These are phyloP conservation scores for Zostera marina DNA, from an alignment of 116 monocot species.

Conservation along the genomic window DNA sequence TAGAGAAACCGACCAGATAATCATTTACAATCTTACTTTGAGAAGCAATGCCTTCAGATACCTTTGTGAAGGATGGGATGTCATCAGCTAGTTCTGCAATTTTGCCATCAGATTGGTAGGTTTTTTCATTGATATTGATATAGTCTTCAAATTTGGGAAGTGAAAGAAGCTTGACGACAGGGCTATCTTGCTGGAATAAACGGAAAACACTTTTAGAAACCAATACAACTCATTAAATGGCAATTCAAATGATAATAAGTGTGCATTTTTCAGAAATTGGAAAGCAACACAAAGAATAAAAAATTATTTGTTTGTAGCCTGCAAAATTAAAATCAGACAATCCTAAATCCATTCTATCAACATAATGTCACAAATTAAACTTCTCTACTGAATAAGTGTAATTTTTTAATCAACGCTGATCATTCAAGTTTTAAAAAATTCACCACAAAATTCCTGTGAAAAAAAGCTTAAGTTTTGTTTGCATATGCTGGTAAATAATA, in stretches of 20 bases:
- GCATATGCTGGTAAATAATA: too few species aligned
- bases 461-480: too few species aligned
- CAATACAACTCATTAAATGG: background rate
- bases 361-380: too few species aligned
- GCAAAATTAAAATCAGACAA: too few species aligned
- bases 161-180: slow-evolving; percentile 24
- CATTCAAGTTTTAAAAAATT: too few species aligned
- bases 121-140: slow-evolving; percentile 12
- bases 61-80: slow-evolving; percentile 16
- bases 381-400: too few species aligned
- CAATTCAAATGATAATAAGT: background rate
- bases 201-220: background rate
- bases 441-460: too few species aligned
- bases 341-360: too few species aligned
- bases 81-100: slow-evolving; percentile 13
- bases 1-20: slow-evolving; percentile 30
- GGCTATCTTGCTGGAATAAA: slow-evolving; percentile 22
- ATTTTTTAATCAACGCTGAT: too few species aligned
- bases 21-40: slow-evolving; percentile 20
- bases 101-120: slow-evolving; percentile 3
- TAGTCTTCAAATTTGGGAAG: slow-evolving; percentile 46
- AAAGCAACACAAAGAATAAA: background rate
- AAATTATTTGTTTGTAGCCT: background rate
- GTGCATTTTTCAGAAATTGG: background rate
- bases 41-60: slow-evolving; percentile 25